Evolutionary conservation across 306 rosid species (phyloP).

Genomic region (Prunus mongolica): DNA sequence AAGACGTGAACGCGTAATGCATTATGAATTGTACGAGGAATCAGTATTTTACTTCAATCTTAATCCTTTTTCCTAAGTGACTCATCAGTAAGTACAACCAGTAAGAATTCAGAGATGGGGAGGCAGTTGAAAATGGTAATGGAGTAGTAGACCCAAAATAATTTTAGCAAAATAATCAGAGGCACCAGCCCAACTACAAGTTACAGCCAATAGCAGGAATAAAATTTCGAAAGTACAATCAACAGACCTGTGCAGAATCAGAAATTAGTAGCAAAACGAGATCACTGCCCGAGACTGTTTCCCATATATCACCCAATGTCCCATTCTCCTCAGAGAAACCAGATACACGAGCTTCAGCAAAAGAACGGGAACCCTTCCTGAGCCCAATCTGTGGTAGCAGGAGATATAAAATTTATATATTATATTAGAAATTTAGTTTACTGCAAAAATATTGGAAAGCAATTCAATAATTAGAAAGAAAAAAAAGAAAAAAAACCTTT

Average conservation of each 20-base stretch:
- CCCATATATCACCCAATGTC: constrained; percentile 89
- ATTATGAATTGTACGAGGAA: neutral
- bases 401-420: neutral
- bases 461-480: neutral
- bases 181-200: neutral
- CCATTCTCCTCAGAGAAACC: constrained; percentile 92
- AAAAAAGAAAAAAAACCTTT: neutral
- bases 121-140: neutral
- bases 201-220: neutral
- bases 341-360: constrained; percentile 81
- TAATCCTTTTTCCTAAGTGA: neutral
- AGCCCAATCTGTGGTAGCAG: constrained; percentile 67
- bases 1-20: neutral
- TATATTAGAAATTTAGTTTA: neutral
- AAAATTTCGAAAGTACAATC: neutral
- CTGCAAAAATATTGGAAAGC: neutral
- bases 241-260: constrained; percentile 92
- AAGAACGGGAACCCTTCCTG: constrained; percentile 91
- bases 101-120: neutral
- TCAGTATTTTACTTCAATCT: neutral
- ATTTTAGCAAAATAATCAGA: neutral
- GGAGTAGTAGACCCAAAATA: neutral
- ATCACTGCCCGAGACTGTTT: constrained; percentile 81
- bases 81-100: neutral
- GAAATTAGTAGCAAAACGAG: constrained; percentile 90